Percentiles rank a stretch among this genome's conserved stretches.
Evolutionary conservation across 2,329 filamentous ascomycete genomes (phyloP).

Genomic region (Paraconiothyrium brasiliense): DNA sequence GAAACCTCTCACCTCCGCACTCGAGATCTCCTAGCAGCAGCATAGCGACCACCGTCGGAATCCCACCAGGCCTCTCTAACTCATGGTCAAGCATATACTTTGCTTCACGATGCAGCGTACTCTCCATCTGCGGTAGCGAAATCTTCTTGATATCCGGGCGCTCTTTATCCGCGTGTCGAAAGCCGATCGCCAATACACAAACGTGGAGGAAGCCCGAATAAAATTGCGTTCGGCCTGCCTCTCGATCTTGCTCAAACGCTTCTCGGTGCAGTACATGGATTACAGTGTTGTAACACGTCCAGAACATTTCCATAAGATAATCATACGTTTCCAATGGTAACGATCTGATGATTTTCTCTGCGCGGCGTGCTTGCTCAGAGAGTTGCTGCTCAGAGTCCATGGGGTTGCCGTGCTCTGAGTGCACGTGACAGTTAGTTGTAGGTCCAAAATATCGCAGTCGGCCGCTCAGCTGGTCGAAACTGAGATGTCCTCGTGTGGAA

Average conservation of each 20-base stretch:
- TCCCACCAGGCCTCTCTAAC: conserved; percentile 62
- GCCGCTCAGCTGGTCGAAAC: conserved; percentile 62
- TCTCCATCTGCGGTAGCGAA: conserved; percentile 59
- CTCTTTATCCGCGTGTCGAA: conserved; percentile 60
- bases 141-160: conserved; percentile 61
- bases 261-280: conserved; percentile 61
- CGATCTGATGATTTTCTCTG: conserved; percentile 59
- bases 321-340: conserved; percentile 60
- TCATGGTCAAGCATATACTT: conserved; percentile 65
- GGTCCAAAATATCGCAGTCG: conserved; percentile 64
- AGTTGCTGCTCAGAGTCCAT: conserved; percentile 52
- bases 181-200: conserved; percentile 62
- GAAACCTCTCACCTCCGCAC: conserved; percentile 49
- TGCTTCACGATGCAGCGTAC: conserved; percentile 63
- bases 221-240: conserved; percentile 58
- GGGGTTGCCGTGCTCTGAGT: conserved; percentile 51
- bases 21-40: conserved; percentile 64
- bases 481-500: conserved; percentile 60
- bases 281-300: conserved; percentile 62
- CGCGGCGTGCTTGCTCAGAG: conserved; percentile 58
- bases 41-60: conserved; percentile 63
- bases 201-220: conserved; percentile 65
- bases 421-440: conserved; percentile 64
- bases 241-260: conserved; percentile 60
- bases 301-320: conserved; percentile 63